Conservation (phyloP, 2,329 filamentous ascomycete genomes). For the Thyridium curvatum region DNA sequence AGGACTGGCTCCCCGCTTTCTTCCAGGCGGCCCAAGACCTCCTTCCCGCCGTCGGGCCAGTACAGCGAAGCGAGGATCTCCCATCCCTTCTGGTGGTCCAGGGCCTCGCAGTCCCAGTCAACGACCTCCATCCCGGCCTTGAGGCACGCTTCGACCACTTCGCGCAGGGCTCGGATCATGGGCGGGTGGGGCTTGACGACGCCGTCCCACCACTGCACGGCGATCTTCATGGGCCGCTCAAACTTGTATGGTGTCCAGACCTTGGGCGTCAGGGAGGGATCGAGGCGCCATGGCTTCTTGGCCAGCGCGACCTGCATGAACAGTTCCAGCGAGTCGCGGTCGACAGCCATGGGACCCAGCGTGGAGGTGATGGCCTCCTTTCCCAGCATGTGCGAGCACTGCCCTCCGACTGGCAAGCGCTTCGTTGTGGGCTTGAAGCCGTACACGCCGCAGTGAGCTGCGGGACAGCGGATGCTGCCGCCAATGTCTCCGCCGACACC, state of each 20-base stretch:
- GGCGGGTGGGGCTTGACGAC: conserved; percentile 47
- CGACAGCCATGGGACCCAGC: conserved; percentile 24
- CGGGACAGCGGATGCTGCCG: conserved; percentile 4
- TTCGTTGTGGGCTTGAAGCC: conserved; percentile 20
- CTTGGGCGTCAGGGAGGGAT: conserved; percentile 18
- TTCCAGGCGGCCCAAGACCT: conserved; percentile 33
- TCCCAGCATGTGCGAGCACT: conserved; percentile 20
- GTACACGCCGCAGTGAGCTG: too few species aligned
- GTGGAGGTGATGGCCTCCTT: conserved; percentile 26
- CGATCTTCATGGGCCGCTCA: conserved; percentile 1
- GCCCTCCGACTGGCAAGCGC: conserved; percentile 19
- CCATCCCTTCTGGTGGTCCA: conserved; percentile 10
- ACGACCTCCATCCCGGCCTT: conserved; percentile 7
- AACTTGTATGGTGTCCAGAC: not conserved
- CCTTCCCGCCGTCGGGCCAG: conserved; percentile 41
- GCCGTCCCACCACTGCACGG: conserved; percentile 4
- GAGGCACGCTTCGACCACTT: conserved; percentile 33
- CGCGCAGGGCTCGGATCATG: conserved; percentile 41
- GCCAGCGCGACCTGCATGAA: conserved; percentile 25
- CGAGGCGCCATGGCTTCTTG: conserved; percentile 24
- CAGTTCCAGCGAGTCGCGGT: conserved; percentile 25
- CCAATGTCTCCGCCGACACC: conserved; percentile 30
- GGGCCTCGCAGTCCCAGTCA: conserved; percentile 8
- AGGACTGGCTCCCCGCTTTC: conserved; percentile 41
- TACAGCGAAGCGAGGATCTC: conserved; percentile 29